Percentiles rank a stretch among this genome's conserved stretches.
Evolutionary conservation across 2,329 filamentous ascomycete genomes (phyloP).

Genomic region (Myriosclerotinia duriaeana): DNA sequence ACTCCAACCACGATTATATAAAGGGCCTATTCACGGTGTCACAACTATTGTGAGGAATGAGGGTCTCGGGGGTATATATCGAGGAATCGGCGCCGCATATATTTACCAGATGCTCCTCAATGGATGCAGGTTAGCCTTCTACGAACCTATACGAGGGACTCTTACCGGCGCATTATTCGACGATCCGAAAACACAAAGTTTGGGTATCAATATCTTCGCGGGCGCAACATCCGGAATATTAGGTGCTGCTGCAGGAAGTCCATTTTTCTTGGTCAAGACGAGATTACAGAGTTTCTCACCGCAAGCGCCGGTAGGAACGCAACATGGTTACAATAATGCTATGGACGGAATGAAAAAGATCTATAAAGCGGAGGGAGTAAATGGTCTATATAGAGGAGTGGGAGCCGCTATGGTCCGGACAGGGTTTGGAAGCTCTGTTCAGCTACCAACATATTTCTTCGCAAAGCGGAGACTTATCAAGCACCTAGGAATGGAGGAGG

Average conservation of each 20-base stretch:
- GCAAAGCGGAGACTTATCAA: constrained; percentile 82
- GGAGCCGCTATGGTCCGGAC: constrained; percentile 93
- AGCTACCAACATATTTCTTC: constrained; percentile 97
- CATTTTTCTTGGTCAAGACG: constrained; percentile 98
- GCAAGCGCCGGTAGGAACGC: constrained; percentile 92
- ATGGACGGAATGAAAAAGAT: constrained; percentile 81
- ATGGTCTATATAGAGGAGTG: constrained; percentile 85
- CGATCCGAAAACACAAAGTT: constrained; percentile 73
- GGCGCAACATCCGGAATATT: constrained; percentile 87
- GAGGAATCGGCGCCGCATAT: constrained; percentile 88
- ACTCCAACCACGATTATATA: constrained; percentile 84
- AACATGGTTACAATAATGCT: constrained; percentile 87
- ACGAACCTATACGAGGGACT: constrained; percentile 82
- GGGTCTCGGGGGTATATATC: constrained; percentile 79
- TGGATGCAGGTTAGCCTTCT: constrained; percentile 94
- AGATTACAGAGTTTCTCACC: constrained; percentile 91
- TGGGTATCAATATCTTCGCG: constrained; percentile 90
- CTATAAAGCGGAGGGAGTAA: constrained; percentile 71
- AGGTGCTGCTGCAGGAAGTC: constrained; percentile 87
- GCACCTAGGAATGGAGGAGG: constrained; percentile 87
- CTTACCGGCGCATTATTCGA: constrained; percentile 69
- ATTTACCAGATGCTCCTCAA: constrained; percentile 96
- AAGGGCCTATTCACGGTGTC: constrained; percentile 87
- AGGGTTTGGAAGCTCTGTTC: constrained; percentile 91
- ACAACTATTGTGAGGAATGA: constrained; percentile 89